Evolutionary conservation across 371 early-diverging fungal genomes (phyloP), one percentile per base, ranked within the genome.

Genomic region (Funneliformis caledonium): DNA sequence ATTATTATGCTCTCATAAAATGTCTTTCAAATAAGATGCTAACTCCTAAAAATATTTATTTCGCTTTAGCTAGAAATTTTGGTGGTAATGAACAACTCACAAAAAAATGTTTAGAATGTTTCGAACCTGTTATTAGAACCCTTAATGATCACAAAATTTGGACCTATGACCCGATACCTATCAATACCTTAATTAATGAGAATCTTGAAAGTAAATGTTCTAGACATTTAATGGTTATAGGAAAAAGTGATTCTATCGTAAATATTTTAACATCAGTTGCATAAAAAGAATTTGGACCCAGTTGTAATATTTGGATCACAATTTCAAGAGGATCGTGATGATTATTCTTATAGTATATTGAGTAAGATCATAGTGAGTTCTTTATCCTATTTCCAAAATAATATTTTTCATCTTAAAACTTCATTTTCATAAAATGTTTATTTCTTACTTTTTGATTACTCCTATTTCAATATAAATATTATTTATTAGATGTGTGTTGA

Each of bases 171-270:
- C 69, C 56, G 3, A 74, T 76, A 14, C 77, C 75, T 4, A 56
- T 61, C 14, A 19, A 26, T 26, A 42, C 64, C 0, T 65, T 75
- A 59, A 81, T 81, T 77, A 65, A 62, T 22, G 78, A 47, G 14
- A 81, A 70, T 65, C 43, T 81, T 16, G 68, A 67, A 26, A 77
- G 69, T 64, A 43, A 52, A 47, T 43, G 42, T 7, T 76, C 81
- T 12, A 61, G 76, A 3, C 77, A 81, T 56, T 45, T 76, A 59
- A 81, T 81, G 77, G 77, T 77, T 33, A 81, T 81, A 33, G 81
- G 77, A 5, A 77, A 81, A 59, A 81, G 81, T 50, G 77, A 81
- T 56, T 76, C 61, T 12, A 81, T 77, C 19, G 48, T 81, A 4
- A 68, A 77, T 33, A 65, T 76, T 2, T 67, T 81, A 47, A 60